These are phyloP conservation scores for Meredithiella fracta DNA, from an alignment of 2,329 filamentous ascomycete genomes.

Conservation along the genomic window DNA sequence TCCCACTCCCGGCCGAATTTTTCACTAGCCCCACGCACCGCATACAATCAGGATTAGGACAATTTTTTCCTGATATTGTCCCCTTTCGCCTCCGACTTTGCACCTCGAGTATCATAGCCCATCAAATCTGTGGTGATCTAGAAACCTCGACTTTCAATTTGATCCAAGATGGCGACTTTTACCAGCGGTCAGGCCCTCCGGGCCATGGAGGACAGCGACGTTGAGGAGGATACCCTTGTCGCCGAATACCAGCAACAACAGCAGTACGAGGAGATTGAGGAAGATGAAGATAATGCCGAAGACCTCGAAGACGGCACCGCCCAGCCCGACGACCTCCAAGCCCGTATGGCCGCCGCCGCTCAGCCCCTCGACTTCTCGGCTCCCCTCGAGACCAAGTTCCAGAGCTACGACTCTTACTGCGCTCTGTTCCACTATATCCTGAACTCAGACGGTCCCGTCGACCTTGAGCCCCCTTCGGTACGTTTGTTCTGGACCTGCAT, in stretches of 20 bases:
- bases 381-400: slow-evolving; percentile 89
- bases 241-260: slow-evolving; percentile 95
- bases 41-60: slow-evolving; percentile 13
- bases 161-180: slow-evolving; percentile 13
- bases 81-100: slow-evolving; percentile 4
- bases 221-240: slow-evolving; percentile 88
- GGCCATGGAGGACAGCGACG: slow-evolving; percentile 53
- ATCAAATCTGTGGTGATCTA: not conserved
- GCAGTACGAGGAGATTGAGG: slow-evolving; percentile 73
- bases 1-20: slow-evolving; percentile 14
- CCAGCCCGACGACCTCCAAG: slow-evolving; percentile 81
- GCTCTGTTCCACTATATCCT: slow-evolving; percentile 98
- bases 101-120: not conserved
- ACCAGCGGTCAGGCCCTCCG: slow-evolving; percentile 10
- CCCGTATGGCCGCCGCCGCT: slow-evolving; percentile 76
- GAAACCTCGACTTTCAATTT: not conserved
- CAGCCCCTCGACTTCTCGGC: slow-evolving; percentile 94
- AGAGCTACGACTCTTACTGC: slow-evolving; percentile 99
- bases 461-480: slow-evolving; percentile 91
- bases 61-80: slow-evolving; percentile 11
- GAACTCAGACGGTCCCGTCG: slow-evolving; percentile 97
- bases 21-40: slow-evolving; percentile 14
- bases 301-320: slow-evolving; percentile 38
- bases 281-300: slow-evolving; percentile 50
- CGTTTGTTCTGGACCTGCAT: slow-evolving; percentile 24